Evolutionary conservation across 2,329 filamentous ascomycete genomes (phyloP).

Genomic region (Exophiala sp.): DNA sequence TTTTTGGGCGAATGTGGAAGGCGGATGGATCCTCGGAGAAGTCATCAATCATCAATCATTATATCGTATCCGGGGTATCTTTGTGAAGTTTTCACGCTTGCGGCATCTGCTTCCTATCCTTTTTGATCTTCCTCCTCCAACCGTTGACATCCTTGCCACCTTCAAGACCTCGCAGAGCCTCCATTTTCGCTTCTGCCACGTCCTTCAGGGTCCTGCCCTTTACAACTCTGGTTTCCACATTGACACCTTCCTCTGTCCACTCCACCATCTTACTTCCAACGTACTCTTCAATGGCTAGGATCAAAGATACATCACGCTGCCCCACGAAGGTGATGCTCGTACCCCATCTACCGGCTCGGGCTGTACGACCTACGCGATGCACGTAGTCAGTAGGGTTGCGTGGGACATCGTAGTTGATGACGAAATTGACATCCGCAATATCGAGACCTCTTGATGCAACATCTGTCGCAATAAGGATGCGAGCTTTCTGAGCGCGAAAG

Average conservation of each 20-base stretch:
- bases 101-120: slow-evolving; percentile 17
- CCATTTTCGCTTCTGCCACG: slow-evolving; percentile 92
- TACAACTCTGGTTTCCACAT: slow-evolving; percentile 84
- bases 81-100: not conserved
- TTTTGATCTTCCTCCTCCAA: slow-evolving; percentile 57
- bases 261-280: slow-evolving; percentile 77
- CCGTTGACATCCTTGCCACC: slow-evolving; percentile 87
- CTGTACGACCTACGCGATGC: slow-evolving; percentile 91
- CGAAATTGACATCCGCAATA: slow-evolving; percentile 84
- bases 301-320: slow-evolving; percentile 84
- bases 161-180: slow-evolving; percentile 86
- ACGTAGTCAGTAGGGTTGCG: slow-evolving; percentile 98
- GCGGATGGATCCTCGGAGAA: no score
- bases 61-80: no score
- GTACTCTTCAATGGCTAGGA: slow-evolving; percentile 83
- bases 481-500: slow-evolving; percentile 83
- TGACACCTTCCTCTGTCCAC: slow-evolving; percentile 88
- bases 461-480: slow-evolving; percentile 90
- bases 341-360: slow-evolving; percentile 80
- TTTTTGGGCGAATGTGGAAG: no score
- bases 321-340: slow-evolving; percentile 85
- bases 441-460: slow-evolving; percentile 92
- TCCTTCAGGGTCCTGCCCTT: slow-evolving; percentile 74
- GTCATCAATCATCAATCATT: no score
- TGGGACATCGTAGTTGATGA: slow-evolving; percentile 93